Base-by-base conservation (phyloP, 371 early-diverging fungal species). In the Mucor mucedo region DNA sequence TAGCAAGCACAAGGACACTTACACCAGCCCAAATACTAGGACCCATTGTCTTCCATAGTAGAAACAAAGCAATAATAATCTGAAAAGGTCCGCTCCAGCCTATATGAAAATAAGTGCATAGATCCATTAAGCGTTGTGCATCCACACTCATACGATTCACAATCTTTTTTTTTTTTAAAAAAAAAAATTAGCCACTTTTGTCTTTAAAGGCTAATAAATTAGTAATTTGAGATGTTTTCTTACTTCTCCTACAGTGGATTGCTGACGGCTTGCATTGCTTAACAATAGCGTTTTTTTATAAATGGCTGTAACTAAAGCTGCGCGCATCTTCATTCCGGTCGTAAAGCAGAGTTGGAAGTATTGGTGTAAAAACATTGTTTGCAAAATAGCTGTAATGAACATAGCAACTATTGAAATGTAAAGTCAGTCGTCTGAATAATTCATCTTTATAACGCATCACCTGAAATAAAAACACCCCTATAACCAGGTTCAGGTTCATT, bases 111-210 rank as follows among this genome's bases (percentile, higher is more conserved):
- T 92, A 93, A 4, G 84, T 84, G 63, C 83, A 84, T 38, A 92
- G 71, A 55, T 91, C 91, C 66, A 86, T 83, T 27, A 93, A 60
- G 52, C 88, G 78, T 58, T 91, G 89, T 4, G 95, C 90, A 78
- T 98, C 97, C 4, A 95, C 94, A 61, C 91, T 89, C 96, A 95
- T 95, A 54, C 85, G 88, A 63, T 96, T 97, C 27, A 94, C 93
- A 68, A 97, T 95, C 68, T 91, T 63, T 16, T 21, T 41, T 13
- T 44, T n/a, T 14, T 14, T 44, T n/a, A n/a, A n/a, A n/a, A 21
- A 21, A 21, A 21, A 21, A 21, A 0, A 21, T 21, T 21, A 21
- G 21, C 21, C 21, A 21, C 21, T 21, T 21, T 21, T 21, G 21
- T 21, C 21, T 21, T 21, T 21, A 21, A 21, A 21, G 21, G 21